phyloP scores from a whole-genome alignment of 257 asterid species.

The Ophiorrhiza pumila region DNA sequence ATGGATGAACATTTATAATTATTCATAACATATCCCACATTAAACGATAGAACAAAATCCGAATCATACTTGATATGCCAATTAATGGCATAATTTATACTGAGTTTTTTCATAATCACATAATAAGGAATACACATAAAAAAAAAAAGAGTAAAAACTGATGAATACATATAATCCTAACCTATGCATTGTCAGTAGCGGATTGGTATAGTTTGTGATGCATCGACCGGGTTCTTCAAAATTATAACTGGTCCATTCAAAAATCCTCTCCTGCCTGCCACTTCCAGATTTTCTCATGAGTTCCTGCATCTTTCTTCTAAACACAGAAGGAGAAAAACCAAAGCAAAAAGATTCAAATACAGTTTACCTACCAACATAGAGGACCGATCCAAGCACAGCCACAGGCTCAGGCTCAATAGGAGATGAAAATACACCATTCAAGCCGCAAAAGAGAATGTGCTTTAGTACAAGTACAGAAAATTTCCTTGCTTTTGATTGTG shows the following conservation, averaged over 20 bases:
- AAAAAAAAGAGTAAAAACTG: too few species aligned
- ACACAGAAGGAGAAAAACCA: neutral
- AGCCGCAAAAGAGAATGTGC: neutral
- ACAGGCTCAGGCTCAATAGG: neutral
- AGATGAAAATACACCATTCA: neutral
- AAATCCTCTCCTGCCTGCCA: neutral
- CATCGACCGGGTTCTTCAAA: neutral
- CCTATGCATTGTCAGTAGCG: too few species aligned
- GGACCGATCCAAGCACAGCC: neutral
- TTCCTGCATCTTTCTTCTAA: neutral
- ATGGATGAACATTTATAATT: too few species aligned
- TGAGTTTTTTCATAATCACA: too few species aligned
- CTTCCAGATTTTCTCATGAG: neutral
- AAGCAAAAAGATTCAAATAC: neutral
- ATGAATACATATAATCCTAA: too few species aligned
- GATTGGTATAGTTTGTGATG: neutral
- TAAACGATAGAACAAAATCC: too few species aligned
- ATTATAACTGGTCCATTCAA: neutral
- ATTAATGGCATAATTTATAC: too few species aligned
- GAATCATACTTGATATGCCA: too few species aligned
- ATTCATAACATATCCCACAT: too few species aligned
- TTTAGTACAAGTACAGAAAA: neutral
- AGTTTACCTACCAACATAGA: conserved; percentile 1
- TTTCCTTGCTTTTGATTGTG: neutral
- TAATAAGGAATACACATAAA: too few species aligned